phyloP scores from a whole-genome alignment of 345 rosid genomes.

The Acer yangbiense region DNA sequence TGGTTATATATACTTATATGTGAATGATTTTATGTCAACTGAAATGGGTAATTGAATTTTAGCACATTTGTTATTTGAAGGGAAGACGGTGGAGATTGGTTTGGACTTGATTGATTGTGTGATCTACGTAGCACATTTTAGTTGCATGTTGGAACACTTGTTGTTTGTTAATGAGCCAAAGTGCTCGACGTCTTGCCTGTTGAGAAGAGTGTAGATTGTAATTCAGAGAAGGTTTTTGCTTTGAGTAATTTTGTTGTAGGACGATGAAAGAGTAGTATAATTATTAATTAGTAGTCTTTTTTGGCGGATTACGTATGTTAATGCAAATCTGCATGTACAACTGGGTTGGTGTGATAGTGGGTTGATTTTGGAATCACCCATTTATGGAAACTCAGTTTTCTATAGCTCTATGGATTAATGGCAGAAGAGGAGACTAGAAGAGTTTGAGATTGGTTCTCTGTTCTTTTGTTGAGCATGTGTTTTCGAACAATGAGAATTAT shows the following conservation, averaged over 20 bases:
- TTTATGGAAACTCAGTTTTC: background rate
- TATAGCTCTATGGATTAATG: background rate
- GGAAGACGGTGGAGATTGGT: background rate
- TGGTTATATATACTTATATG: background rate
- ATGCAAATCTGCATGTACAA: background rate
- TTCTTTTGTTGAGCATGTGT: background rate
- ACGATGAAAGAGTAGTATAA: background rate
- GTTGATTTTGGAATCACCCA: background rate
- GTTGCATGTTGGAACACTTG: too few relatives aligned
- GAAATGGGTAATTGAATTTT: background rate
- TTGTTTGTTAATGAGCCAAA: too few relatives aligned
- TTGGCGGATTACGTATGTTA: background rate
- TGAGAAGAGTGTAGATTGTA: too few relatives aligned
- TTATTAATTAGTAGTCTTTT: background rate
- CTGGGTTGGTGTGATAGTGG: background rate
- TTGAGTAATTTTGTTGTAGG: background rate
- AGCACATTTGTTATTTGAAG: background rate
- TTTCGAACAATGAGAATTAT: background rate
- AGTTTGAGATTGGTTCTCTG: background rate
- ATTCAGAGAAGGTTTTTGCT: background rate
- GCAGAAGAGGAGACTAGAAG: background rate
- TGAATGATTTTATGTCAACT: background rate
- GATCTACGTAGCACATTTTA: background rate
- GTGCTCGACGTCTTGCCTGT: conserved; percentile 1
- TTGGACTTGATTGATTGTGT: background rate